Percentiles rank a stretch among this genome's conserved stretches.
These are phyloP conservation scores for Chrysosphaeria jannelii DNA, from an alignment of 2,329 filamentous ascomycete species.

Conservation along the genomic window DNA sequence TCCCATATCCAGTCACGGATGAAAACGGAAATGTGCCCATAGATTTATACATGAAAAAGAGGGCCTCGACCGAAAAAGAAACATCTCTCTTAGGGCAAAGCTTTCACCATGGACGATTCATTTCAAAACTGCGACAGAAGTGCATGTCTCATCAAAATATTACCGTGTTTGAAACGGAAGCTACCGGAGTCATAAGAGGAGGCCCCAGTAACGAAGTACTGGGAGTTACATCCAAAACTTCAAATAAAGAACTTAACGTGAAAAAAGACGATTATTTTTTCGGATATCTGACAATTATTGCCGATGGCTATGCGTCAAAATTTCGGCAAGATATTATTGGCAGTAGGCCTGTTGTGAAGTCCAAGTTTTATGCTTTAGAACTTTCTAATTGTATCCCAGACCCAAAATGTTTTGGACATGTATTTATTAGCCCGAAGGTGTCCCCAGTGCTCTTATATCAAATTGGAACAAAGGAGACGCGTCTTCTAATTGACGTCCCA, in stretches of 20 bases:
- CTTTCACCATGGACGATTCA: constrained; percentile 90
- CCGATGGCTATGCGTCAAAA: constrained; percentile 76
- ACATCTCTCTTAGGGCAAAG: too few relatives aligned
- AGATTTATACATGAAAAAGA: constrained; percentile 2
- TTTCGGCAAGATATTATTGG: constrained; percentile 58
- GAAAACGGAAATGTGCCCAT: constrained; percentile 13
- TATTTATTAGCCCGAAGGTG: constrained; percentile 42
- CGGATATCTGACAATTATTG: constrained; percentile 59
- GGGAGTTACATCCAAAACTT: constrained; percentile 47
- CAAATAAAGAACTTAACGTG: not conserved
- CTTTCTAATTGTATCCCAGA: constrained; percentile 66
- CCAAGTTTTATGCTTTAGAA: constrained; percentile 83
- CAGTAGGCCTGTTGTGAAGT: constrained; percentile 37
- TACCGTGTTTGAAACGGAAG: constrained; percentile 72
- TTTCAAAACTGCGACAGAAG: constrained; percentile 47
- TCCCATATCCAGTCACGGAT: constrained; percentile 46
- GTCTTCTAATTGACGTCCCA: constrained; percentile 69
- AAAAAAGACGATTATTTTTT: constrained; percentile 53
- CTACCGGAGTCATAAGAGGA: constrained; percentile 41
- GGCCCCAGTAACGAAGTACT: constrained; percentile 34
- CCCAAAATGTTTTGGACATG: constrained; percentile 48
- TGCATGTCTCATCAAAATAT: constrained; percentile 55
- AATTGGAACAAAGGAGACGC: constrained; percentile 82
- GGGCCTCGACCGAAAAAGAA: constrained; percentile 17
- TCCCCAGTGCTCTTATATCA: constrained; percentile 75